Percentiles rank a stretch among this genome's conserved stretches.
phyloP scores from a whole-genome alignment of 2,329 filamentous ascomycete genomes.

The Penicillium brevicompactum region DNA sequence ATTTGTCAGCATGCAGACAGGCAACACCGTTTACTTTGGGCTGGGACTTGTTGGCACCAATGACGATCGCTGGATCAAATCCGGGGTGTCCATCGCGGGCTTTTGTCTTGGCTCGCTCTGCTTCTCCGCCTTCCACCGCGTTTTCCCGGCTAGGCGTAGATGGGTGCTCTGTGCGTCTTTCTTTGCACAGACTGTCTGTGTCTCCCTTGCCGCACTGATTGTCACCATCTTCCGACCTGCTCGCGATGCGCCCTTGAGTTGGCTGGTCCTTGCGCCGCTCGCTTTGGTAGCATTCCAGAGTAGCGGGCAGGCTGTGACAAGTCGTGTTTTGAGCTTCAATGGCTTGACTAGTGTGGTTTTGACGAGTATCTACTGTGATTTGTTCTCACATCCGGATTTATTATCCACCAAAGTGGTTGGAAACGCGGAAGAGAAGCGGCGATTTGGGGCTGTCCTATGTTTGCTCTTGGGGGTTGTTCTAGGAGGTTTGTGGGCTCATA shows the following conservation, averaged over 20 bases:
- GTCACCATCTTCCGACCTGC: constrained; percentile 51
- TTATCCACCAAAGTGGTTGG: constrained; percentile 39
- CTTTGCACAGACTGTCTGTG: constrained; percentile 53
- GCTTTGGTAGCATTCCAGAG: constrained; percentile 74
- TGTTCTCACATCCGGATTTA: constrained; percentile 68
- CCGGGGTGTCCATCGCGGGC: constrained; percentile 66
- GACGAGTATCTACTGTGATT: constrained; percentile 79
- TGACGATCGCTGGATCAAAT: constrained; percentile 67
- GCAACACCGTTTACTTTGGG: constrained; percentile 80
- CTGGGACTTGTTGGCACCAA: constrained; percentile 64
- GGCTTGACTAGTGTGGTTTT: constrained; percentile 76
- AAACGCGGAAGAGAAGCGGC: constrained; percentile 57
- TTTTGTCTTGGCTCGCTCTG: constrained; percentile 74
- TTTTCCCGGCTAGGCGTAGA: constrained; percentile 43
- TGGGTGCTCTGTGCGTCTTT: constrained; percentile 56
- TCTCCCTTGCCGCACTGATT: constrained; percentile 56
- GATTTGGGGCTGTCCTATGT: constrained; percentile 53
- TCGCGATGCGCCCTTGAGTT: constrained; percentile 49
- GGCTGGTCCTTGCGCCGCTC: constrained; percentile 67
- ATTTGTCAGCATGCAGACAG: constrained; percentile 84
- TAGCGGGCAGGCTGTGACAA: constrained; percentile 76
- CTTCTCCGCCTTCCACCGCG: constrained; percentile 70
- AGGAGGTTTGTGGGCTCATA: constrained; percentile 59
- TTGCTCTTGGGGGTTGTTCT: constrained; percentile 57
- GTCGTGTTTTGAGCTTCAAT: constrained; percentile 68